Evolutionary conservation across 768 basidiomycete species (phyloP).

Genomic region (Serendipita vermifera): DNA sequence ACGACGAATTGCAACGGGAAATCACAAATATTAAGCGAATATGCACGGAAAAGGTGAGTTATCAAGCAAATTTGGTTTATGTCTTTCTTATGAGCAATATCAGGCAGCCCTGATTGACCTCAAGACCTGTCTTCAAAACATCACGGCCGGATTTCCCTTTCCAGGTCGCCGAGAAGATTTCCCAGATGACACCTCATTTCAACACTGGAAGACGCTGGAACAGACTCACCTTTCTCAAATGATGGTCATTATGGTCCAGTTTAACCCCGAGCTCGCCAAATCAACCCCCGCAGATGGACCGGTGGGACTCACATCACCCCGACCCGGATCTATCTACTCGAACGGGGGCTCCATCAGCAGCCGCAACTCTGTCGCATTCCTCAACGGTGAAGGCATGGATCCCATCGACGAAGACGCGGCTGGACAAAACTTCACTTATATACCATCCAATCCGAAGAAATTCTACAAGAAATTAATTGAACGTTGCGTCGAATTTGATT

Average conservation of each 20-base stretch:
- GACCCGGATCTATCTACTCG: slow-evolving; percentile 49
- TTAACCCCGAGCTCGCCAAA: slow-evolving; percentile 78
- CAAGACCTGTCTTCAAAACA: slow-evolving; percentile 88
- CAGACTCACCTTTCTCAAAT: slow-evolving; percentile 75
- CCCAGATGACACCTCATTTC: slow-evolving; percentile 66
- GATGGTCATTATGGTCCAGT: slow-evolving; percentile 73
- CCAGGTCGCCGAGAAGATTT: slow-evolving; percentile 85
- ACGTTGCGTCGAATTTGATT: slow-evolving; percentile 66
- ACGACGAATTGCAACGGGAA: slow-evolving; percentile 55
- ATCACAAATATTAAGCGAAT: slow-evolving; percentile 48
- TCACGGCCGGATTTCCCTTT: slow-evolving; percentile 70
- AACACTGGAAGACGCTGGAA: slow-evolving; percentile 71
- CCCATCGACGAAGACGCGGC: slow-evolving; percentile 47
- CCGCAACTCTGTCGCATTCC: slow-evolving; percentile 31
- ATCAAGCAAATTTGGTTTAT: background rate
- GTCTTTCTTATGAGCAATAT: slow-evolving; percentile 10
- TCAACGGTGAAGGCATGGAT: slow-evolving; percentile 26
- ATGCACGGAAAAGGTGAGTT: slow-evolving; percentile 63
- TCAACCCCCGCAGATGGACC: slow-evolving; percentile 48
- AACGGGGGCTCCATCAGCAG: slow-evolving; percentile 53
- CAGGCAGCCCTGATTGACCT: slow-evolving; percentile 78
- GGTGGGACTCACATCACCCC: slow-evolving; percentile 23
- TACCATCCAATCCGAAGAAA: slow-evolving; percentile 76
- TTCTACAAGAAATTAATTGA: slow-evolving; percentile 79
- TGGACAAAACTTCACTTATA: slow-evolving; percentile 74